phyloP scores from a whole-genome alignment of 164 flowering plant genomes.

The Magnolia officinalis region DNA sequence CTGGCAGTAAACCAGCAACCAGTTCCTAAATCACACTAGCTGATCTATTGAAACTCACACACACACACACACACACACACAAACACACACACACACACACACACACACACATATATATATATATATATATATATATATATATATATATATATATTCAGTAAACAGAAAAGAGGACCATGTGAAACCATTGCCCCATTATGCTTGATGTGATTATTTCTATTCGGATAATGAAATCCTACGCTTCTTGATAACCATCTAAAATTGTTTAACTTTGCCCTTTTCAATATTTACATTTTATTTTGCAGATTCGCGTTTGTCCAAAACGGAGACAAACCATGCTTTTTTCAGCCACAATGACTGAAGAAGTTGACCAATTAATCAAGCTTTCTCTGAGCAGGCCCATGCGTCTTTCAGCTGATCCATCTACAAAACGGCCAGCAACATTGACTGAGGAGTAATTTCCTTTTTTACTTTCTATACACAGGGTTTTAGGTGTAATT shows the following conservation, averaged over 20 bases:
- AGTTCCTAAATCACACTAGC: too few relatives aligned
- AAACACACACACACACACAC: too few relatives aligned
- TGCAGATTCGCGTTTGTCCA: conserved; percentile 80
- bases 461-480: conserved; percentile 7
- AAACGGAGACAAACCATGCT: conserved; percentile 88
- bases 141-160: too few relatives aligned
- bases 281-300: neutral
- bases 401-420: conserved; percentile 92
- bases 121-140: too few relatives aligned
- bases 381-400: conserved; percentile 83
- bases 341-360: conserved; percentile 98
- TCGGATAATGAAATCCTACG: neutral
- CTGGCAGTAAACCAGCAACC: too few relatives aligned
- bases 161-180: too few relatives aligned
- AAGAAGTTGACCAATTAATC: conserved; percentile 80
- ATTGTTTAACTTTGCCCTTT: neutral
- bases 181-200: too few relatives aligned
- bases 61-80: too few relatives aligned
- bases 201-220: neutral
- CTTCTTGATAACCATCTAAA: neutral
- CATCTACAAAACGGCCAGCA: conserved; percentile 80
- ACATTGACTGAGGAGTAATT: conserved; percentile 84
- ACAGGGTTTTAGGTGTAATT: neutral
- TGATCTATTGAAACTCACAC: too few relatives aligned
- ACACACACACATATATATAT: too few relatives aligned